Evolutionary conservation across 148 eudicot genomes (phyloP), one percentile per base, ranked within the genome.

Genomic region (Fagopyrum tataricum): DNA sequence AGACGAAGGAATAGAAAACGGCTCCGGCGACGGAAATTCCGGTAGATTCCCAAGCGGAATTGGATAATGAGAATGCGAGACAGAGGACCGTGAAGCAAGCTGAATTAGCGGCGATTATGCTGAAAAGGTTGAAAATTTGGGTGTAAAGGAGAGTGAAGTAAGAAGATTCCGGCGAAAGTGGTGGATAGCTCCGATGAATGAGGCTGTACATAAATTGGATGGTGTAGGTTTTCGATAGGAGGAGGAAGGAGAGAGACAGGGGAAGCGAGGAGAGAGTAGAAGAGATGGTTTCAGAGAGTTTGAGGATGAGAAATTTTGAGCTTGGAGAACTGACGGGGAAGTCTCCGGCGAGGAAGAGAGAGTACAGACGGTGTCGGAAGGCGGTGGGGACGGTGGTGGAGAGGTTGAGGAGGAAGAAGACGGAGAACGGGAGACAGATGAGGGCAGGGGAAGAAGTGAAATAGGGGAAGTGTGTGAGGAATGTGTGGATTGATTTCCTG

Each of bases 251-350:
- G 66, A 93, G 77, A 12, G 87, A 48, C 46, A 90, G 86, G 9
- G 98, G 98, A 9, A 89, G 76, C 41, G 83, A 77, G 6, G 86
- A 9, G 24, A 87, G 53, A 1, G 80, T 84, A 2, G 87, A 77
- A 5, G 86, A 74, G 39, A 89, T 80, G n/a, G 96, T 83, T 71
- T 89, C 91, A 8, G 96, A 88, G 74, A 93, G 85, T 75, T 90
- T 90, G 49, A 85, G 83, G 61, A 77, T 78, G 47, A 90, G 72
- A 48, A 89, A 71, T 10, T 83, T 1, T 80, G 86, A 82, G 44
- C 86, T 72, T 1, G 74, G 66, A 0, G 88, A 84, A n/a, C 84
- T 82, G 3, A 80, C 73, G 40, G 91, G 87, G 72, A 90, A 81
- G 0, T 87, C 87, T 0, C 93, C 90, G 0, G 88, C 89, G 10